phyloP scores from a whole-genome alignment of 495 filamentous ascomycete species.

The Penicillium antarcticum region DNA sequence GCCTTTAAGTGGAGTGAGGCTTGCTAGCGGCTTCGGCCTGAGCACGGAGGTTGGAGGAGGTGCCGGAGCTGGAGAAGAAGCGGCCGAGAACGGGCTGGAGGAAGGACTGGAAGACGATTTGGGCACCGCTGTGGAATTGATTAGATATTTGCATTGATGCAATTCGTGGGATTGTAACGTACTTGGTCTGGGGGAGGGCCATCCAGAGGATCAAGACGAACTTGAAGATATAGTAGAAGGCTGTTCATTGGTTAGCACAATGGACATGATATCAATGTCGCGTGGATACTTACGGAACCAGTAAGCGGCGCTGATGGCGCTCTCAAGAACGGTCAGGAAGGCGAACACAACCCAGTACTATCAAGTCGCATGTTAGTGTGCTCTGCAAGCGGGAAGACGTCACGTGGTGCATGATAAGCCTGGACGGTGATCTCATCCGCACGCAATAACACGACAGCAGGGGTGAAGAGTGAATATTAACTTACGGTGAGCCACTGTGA shows the following conservation, averaged over 20 bases:
- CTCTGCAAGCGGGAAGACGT: constrained; percentile 11
- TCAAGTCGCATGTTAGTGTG: constrained; percentile 13
- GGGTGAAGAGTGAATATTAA: constrained; percentile 23
- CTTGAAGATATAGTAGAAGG: constrained; percentile 99
- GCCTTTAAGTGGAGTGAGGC: constrained; percentile 36
- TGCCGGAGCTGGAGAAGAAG: constrained; percentile 77
- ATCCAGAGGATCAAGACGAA: constrained; percentile 96
- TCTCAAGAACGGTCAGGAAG: constrained; percentile 92
- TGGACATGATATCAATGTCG: background rate
- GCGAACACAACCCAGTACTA: constrained; percentile 98
- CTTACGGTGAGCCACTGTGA: constrained; percentile 65
- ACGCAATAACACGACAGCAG: constrained; percentile 1
- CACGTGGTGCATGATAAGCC: constrained; percentile 20
- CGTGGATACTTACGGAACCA: constrained; percentile 75
- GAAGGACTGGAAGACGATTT: constrained; percentile 95
- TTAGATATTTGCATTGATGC: constrained; percentile 19
- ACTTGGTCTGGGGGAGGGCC: constrained; percentile 90
- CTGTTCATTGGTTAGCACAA: constrained; percentile 29
- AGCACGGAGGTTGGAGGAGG: constrained; percentile 84
- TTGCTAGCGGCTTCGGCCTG: constrained; percentile 76
- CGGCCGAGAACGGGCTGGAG: constrained; percentile 85
- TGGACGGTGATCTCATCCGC: constrained; percentile 8
- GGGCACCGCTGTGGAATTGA: constrained; percentile 67
- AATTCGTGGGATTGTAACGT: constrained; percentile 33
- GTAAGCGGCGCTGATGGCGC: constrained; percentile 88